Base-by-base conservation (phyloP, 208 protist genomes). In the Leishmania mexicana region DNA sequence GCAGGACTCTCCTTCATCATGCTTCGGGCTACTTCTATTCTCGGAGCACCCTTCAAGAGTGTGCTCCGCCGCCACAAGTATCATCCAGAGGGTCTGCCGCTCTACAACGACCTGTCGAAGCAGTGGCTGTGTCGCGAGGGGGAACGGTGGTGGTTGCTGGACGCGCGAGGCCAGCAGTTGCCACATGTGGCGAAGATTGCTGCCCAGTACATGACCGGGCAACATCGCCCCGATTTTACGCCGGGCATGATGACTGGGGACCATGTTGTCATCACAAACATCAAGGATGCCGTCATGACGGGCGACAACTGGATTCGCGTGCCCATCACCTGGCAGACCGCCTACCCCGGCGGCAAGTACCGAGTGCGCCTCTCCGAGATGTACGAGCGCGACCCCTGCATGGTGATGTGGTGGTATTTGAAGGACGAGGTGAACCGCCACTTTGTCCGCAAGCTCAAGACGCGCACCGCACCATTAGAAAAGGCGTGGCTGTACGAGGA, bases 401-500 rank as follows among this genome's bases (percentile, higher is more conserved):
- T 98, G 95, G 87, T 98, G 51, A 96, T 98, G 93, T 98, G 92
- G 91, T 96, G 93, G 91, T 98, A 92, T 79, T 76, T 98, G 13
- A 96, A 96, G 83, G 93, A 97, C 81, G 94, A 98, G 79, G 94
- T 98, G 40, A 98, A 97, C 70, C 83, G 87, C 17, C 91, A 98
- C 84, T 98, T 98, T 90, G 93, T 96, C 45, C 93, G 95, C 13
- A 98, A 98, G 86, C 88, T 98, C 21, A 98, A 98, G 87, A 97
- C 84, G 49, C 92, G 95, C 79, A 89, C 90, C 7, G 95, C 95
- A 38, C 95, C 95, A 42, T 80, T 98, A 71, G 95, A 98, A 85
- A 98, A 98, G 90, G 95, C 94, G 75, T 98, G 95, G 95, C 86
- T 98, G 13, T 98, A 98, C 81, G 94, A 97, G 77, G 94, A 92